A percentile compares a stretch with the other conserved stretches of the same genome.
phyloP scores from a whole-genome alignment of 1,284 basidiomycete species.

The Ceratobasidium theobromae region DNA sequence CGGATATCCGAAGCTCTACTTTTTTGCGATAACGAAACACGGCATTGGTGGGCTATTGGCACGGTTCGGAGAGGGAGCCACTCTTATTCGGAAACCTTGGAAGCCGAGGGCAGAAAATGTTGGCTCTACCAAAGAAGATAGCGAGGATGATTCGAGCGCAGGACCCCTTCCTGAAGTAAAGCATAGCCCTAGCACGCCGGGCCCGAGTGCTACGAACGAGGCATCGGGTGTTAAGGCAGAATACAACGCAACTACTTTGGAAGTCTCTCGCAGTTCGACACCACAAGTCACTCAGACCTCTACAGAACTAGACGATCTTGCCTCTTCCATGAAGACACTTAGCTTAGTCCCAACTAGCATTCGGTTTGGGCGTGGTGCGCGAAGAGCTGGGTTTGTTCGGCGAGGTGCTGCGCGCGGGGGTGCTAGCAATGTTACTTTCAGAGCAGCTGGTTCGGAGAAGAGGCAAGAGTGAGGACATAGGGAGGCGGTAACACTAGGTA shows the following conservation, averaged over 20 bases:
- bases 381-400: constrained; percentile 38
- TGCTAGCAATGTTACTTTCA: constrained; percentile 6
- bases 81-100: constrained; percentile 71
- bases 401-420: constrained; percentile 24
- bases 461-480: not conserved
- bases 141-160: constrained; percentile 43
- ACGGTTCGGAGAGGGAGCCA: constrained; percentile 77
- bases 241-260: constrained; percentile 37
- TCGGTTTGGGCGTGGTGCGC: constrained; percentile 66
- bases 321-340: constrained; percentile 58
- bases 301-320: constrained; percentile 50
- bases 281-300: constrained; percentile 33
- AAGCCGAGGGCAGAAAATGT: constrained; percentile 42
- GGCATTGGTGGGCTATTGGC: constrained; percentile 75
- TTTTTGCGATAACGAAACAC: constrained; percentile 85
- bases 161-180: constrained; percentile 44
- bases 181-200: constrained; percentile 34
- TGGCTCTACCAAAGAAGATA: constrained; percentile 45
- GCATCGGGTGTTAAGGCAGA: no score
- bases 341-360: constrained; percentile 66
- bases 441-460: not conserved
- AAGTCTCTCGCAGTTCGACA: constrained; percentile 11
- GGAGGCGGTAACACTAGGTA: not conserved
- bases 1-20: constrained; percentile 81
- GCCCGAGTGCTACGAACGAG: no score